These are phyloP conservation scores for Coemansia sp. DNA, from an alignment of 192 early-diverging fungal species.

Conservation along the genomic window DNA sequence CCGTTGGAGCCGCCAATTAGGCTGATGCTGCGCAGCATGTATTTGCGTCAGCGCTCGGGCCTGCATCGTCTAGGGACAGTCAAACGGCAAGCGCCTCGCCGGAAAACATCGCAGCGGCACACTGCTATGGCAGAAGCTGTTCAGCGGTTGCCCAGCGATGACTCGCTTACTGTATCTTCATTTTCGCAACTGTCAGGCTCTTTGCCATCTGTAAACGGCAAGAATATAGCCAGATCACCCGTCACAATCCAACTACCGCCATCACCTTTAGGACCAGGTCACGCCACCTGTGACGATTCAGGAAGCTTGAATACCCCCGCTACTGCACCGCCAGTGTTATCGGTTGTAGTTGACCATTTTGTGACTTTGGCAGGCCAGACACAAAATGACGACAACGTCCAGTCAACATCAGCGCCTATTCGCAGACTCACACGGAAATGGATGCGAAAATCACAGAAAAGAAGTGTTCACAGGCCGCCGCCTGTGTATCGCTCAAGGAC, in stretches of 20 bases:
- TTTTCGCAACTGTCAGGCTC: not conserved
- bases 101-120: not conserved
- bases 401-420: not conserved
- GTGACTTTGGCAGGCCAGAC: conserved; percentile 1
- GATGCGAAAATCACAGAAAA: conserved; percentile 9
- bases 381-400: not conserved
- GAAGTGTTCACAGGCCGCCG: not conserved
- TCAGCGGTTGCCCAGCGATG: conserved; percentile 1
- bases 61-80: conserved; percentile 27
- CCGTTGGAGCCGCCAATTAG: conserved; percentile 50
- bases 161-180: conserved; percentile 15
- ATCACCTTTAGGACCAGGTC: not conserved
- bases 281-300: not conserved
- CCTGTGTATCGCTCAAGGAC: conserved; percentile 27
- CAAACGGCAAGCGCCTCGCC: conserved; percentile 9
- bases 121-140: not conserved
- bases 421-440: conserved; percentile 11
- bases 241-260: not conserved
- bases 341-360: conserved; percentile 12
- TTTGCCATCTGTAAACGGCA: not conserved
- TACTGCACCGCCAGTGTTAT: not conserved
- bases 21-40: conserved; percentile 40
- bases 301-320: not conserved
- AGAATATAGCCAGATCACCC: not conserved
- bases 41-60: conserved; percentile 27